phyloP scores from a whole-genome alignment of 345 rosid species.

The Xanthoceras sorbifolium region DNA sequence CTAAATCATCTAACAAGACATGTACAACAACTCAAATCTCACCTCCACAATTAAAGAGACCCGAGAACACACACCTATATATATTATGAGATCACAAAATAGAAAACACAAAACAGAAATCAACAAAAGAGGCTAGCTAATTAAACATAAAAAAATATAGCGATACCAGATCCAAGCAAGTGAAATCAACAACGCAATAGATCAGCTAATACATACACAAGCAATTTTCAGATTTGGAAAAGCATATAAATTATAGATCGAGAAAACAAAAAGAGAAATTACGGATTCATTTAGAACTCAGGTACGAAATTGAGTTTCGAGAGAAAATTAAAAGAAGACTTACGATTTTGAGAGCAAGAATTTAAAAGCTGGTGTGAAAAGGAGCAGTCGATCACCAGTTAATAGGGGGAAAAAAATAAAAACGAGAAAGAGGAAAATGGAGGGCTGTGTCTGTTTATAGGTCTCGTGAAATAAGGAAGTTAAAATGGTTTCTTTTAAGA shows the following conservation, averaged over 20 bases:
- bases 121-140: no score
- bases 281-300: background rate
- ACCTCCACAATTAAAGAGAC: background rate
- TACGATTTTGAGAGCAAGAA: background rate
- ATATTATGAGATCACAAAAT: background rate
- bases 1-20: no score
- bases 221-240: background rate
- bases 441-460: background rate
- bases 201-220: background rate
- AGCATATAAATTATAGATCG: background rate
- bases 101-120: no score
- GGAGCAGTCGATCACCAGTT: conserved; percentile 13
- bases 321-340: background rate
- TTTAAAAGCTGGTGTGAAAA: background rate
- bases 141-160: background rate
- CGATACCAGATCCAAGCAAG: background rate
- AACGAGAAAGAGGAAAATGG: background rate
- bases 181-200: background rate
- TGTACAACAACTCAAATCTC: no score
- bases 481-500: background rate
- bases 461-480: background rate
- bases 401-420: background rate
- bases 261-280: background rate
- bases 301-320: background rate
- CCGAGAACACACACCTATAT: no score